Conservation (phyloP, 352 stramenopile genomes). For the Globisporangium camurandrum region DNA sequence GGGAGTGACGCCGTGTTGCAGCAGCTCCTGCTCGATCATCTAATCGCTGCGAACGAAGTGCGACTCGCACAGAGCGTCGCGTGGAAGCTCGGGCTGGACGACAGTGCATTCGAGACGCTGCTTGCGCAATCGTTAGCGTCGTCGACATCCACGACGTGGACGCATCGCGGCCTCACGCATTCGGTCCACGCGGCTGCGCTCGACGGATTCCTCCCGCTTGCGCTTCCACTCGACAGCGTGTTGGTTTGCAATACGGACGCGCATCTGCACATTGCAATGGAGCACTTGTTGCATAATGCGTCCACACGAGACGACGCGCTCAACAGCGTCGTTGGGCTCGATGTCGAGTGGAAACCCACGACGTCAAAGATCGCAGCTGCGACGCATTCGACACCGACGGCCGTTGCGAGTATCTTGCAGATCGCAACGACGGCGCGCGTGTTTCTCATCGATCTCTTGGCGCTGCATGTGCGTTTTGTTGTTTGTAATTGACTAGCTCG, state of each 20-base stretch:
- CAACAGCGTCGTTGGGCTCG: constrained; percentile 24
- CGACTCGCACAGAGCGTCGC: constrained; percentile 20
- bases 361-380: constrained; percentile 14
- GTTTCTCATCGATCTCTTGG: constrained; percentile 53
- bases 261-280: constrained; percentile 13
- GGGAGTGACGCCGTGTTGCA: constrained; percentile 44
- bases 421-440: constrained; percentile 35
- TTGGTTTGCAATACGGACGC: constrained; percentile 36
- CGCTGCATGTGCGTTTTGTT: constrained; percentile 36
- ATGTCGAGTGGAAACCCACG: constrained; percentile 62
- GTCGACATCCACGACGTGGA: background rate
- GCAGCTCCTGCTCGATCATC: constrained; percentile 33
- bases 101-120: constrained; percentile 20
- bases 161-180: background rate
- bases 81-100: constrained; percentile 34
- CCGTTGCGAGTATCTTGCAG: constrained; percentile 52
- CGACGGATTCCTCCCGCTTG: constrained; percentile 21
- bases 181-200: background rate
- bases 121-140: too few relatives aligned
- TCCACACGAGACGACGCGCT: background rate
- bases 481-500: background rate
- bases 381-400: constrained; percentile 11
- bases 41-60: constrained; percentile 28
- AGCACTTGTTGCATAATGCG: constrained; percentile 4
- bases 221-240: constrained; percentile 15